phyloP scores from a whole-genome alignment of 495 filamentous ascomycete species.

The Neurospora sp. region DNA sequence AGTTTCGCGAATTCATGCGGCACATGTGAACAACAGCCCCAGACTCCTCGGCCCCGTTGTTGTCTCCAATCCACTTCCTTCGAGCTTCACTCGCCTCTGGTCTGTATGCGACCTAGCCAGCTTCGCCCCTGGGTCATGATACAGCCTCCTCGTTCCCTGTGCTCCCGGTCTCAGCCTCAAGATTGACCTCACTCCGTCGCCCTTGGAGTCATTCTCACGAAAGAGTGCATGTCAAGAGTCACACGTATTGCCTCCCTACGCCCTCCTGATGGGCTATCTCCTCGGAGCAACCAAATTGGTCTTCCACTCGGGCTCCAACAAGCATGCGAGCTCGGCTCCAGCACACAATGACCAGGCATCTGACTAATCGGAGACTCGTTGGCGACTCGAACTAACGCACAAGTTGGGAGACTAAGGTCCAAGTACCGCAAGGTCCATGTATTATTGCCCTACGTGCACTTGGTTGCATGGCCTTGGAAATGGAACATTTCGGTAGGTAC shows the following conservation, averaged over 20 bases:
- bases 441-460: neutral
- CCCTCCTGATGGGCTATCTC: neutral
- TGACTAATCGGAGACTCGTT: neutral
- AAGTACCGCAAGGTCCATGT: neutral
- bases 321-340: neutral
- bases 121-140: neutral
- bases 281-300: neutral
- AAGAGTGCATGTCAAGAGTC: neutral
- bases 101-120: neutral
- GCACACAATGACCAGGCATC: neutral
- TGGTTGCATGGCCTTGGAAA: neutral
- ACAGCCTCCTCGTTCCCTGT: neutral
- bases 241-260: neutral
- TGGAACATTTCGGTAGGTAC: neutral
- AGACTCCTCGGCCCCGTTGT: neutral
- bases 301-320: neutral
- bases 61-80: neutral
- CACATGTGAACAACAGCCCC: neutral
- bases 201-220: neutral
- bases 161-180: neutral
- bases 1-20: neutral
- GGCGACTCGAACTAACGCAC: neutral
- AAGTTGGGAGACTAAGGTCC: neutral
- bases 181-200: neutral
- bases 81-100: neutral